phyloP scores from a whole-genome alignment of 768 basidiomycete genomes.

The Trametes maxima region DNA sequence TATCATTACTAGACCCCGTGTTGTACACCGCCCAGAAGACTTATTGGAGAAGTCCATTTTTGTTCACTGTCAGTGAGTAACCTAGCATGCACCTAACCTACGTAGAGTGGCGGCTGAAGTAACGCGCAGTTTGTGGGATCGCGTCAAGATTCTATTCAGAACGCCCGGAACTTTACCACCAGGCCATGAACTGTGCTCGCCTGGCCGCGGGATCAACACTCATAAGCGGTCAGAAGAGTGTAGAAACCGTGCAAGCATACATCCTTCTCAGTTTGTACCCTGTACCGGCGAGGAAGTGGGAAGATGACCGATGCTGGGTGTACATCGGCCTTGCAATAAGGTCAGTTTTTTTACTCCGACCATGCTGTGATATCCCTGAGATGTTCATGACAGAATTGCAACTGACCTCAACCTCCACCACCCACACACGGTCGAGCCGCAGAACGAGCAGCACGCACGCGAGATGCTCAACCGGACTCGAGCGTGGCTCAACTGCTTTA shows the following conservation, averaged over 20 bases:
- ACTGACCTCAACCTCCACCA: constrained; percentile 89
- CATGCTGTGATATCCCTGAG: background rate
- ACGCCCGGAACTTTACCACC: constrained; percentile 68
- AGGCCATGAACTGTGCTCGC: constrained; percentile 75
- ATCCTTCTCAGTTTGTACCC: constrained; percentile 78
- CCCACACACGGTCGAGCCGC: constrained; percentile 63
- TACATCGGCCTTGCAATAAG: constrained; percentile 89
- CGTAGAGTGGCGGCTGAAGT: background rate
- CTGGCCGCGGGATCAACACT: constrained; percentile 77
- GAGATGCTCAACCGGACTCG: constrained; percentile 90
- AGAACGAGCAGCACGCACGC: constrained; percentile 79
- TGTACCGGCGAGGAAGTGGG: constrained; percentile 77
- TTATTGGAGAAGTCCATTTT: constrained; percentile 82
- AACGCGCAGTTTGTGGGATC: constrained; percentile 73
- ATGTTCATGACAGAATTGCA: constrained; percentile 59
- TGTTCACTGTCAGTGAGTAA: constrained; percentile 86
- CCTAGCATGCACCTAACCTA: background rate
- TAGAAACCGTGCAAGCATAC: constrained; percentile 87
- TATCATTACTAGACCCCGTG: constrained; percentile 77
- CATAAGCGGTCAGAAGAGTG: constrained; percentile 74
- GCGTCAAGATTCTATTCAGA: constrained; percentile 80
- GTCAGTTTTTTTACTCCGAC: constrained; percentile 43
- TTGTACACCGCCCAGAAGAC: constrained; percentile 85
- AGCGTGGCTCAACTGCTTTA: constrained; percentile 89
- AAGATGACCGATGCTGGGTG: constrained; percentile 89